These are phyloP conservation scores for Penstemon eatonii DNA, from an alignment of 257 asterid genomes.

Conservation along the genomic window DNA sequence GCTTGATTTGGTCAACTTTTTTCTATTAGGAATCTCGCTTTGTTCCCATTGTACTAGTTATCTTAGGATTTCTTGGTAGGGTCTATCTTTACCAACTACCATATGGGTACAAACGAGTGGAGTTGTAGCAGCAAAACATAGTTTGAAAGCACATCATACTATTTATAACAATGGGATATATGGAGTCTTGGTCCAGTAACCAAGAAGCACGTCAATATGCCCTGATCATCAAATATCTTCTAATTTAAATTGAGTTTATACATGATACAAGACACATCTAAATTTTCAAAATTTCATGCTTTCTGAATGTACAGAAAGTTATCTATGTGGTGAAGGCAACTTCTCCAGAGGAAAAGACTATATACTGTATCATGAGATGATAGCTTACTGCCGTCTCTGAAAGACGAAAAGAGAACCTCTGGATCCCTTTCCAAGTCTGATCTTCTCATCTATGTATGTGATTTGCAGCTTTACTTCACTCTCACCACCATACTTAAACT, in stretches of 20 bases:
- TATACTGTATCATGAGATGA: no score
- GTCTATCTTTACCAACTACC: no score
- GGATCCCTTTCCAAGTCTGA: conserved; percentile 86
- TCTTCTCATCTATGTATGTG: conserved; percentile 75
- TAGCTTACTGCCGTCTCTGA: conserved; percentile 34
- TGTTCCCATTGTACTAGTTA: no score
- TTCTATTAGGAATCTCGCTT: no score
- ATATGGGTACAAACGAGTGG: no score
- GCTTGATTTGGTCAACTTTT: no score
- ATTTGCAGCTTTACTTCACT: conserved; percentile 91
- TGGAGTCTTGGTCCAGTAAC: background rate
- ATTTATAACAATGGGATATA: background rate
- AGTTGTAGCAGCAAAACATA: background rate
- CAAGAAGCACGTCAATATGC: no score
- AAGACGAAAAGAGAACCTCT: conserved; percentile 86
- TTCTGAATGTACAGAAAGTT: background rate
- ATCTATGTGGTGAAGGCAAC: background rate
- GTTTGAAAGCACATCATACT: background rate
- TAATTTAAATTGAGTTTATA: background rate
- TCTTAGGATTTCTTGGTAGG: no score
- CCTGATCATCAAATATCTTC: no score
- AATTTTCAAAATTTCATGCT: background rate
- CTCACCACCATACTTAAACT: conserved; percentile 76
- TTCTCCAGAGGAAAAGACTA: background rate
- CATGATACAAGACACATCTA: background rate